These are phyloP conservation scores for Pinguiococcus pyrenoidosus DNA, from an alignment of 108 stramenopile genomes.

Conservation along the genomic window DNA sequence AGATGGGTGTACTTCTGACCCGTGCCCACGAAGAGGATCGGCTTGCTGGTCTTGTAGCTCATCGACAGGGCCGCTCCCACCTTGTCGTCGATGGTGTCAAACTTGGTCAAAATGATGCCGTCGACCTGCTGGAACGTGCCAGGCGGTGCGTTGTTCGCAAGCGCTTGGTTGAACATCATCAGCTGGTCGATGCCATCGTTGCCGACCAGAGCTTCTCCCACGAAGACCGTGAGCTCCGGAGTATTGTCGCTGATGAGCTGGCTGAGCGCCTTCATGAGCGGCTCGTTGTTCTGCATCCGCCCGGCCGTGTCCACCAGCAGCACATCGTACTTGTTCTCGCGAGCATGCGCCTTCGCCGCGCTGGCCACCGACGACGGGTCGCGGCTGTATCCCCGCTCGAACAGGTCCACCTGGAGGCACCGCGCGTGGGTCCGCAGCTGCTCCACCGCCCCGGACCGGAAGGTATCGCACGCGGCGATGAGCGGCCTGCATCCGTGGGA, in stretches of 20 bases:
- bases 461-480: conserved; percentile 93
- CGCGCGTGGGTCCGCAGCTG: conserved; percentile 80
- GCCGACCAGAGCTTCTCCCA: conserved; percentile 91
- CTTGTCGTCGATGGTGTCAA: conserved; percentile 96
- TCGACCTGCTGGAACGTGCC: conserved; percentile 61
- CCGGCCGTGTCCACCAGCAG: conserved; percentile 94
- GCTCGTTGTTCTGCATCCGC: conserved; percentile 92
- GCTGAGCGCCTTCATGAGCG: conserved; percentile 81
- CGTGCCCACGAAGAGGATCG: conserved; percentile 86
- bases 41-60: conserved; percentile 83
- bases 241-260: conserved; percentile 70
- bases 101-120: conserved; percentile 90
- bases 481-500: conserved; percentile 34
- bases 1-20: conserved; percentile 97
- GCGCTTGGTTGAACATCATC: conserved; percentile 31
- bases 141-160: conserved; percentile 36
- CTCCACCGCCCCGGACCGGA: conserved; percentile 90
- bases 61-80: conserved; percentile 88
- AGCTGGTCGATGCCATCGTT: conserved; percentile 87
- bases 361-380: conserved; percentile 78
- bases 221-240: conserved; percentile 81
- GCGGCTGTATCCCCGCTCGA: conserved; percentile 79
- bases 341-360: conserved; percentile 70
- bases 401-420: conserved; percentile 72
- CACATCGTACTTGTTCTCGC: conserved; percentile 61